Evolutionary conservation across 129 eudicot species (phyloP).

Genomic region (Flaveria ramosissima): DNA sequence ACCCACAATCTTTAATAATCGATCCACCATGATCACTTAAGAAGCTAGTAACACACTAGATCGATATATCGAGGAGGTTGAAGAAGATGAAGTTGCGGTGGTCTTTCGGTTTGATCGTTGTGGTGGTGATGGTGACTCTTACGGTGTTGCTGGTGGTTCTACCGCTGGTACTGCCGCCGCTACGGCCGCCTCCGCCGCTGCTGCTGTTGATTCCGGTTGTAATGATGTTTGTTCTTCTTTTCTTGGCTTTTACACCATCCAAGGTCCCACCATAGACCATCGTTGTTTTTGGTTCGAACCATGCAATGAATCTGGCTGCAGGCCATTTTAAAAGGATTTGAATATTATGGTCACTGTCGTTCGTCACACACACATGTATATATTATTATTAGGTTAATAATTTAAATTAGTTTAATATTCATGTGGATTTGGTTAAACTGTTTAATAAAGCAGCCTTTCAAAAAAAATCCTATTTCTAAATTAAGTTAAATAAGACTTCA

Average conservation of each 20-base stretch:
- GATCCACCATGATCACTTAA: not conserved
- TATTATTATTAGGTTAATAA: not conserved
- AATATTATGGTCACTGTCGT: conserved; percentile 17
- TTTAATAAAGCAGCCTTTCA: conserved; percentile 1
- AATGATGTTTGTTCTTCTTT: conserved; percentile 49
- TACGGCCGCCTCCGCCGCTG: conserved; percentile 56
- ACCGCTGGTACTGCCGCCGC: conserved; percentile 55
- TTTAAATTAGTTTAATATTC: not conserved
- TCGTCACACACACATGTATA: not conserved
- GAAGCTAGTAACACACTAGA: too few species aligned
- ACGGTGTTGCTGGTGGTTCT: conserved; percentile 43
- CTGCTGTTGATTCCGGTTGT: conserved; percentile 54
- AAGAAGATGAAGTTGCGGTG: conserved; percentile 17
- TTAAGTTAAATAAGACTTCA: too few species aligned
- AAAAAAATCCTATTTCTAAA: too few species aligned
- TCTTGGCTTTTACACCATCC: conserved; percentile 50
- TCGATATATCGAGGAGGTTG: too few species aligned
- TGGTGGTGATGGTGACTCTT: conserved; percentile 35
- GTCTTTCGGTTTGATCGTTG: conserved; percentile 26
- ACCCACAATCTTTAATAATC: not conserved
- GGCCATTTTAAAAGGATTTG: conserved; percentile 9
- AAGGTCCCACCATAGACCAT: conserved; percentile 32
- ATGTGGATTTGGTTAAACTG: not conserved
- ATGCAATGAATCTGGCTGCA: conserved; percentile 38
- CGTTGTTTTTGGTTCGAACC: conserved; percentile 16